phyloP scores from a whole-genome alignment of 352 stramenopile genomes.

The Halophytophthora polymorphica region DNA sequence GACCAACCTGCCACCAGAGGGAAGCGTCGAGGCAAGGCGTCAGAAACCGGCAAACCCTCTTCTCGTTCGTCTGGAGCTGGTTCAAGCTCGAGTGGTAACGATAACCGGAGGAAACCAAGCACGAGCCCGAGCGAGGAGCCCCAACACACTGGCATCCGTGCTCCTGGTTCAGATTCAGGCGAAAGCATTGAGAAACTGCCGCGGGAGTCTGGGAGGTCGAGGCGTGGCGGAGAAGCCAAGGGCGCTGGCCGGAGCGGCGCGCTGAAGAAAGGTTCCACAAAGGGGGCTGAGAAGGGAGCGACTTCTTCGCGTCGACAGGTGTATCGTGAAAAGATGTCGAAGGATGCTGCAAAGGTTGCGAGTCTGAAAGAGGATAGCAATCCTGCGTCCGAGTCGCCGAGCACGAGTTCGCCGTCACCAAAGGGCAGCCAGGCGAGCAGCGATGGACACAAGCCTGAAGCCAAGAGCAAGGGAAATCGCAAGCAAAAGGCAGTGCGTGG shows the following conservation, averaged over 20 bases:
- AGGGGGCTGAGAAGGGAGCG: slow-evolving; percentile 21
- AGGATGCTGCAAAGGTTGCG: slow-evolving; percentile 16
- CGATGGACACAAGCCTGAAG: slow-evolving; percentile 3
- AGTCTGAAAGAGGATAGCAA: background rate
- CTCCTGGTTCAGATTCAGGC: slow-evolving; percentile 12
- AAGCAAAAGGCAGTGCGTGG: background rate
- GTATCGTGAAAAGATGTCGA: slow-evolving; percentile 59
- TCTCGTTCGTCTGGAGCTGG: background rate
- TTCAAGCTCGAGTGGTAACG: slow-evolving; percentile 7
- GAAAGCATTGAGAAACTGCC: slow-evolving; percentile 13
- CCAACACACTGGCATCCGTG: background rate
- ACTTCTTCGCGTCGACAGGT: slow-evolving; percentile 37
- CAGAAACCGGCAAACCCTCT: slow-evolving; percentile 5
- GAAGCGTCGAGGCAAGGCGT: slow-evolving; percentile 15
- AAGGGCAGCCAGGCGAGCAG: slow-evolving; percentile 8
- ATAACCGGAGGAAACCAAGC: slow-evolving; percentile 5
- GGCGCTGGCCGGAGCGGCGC: slow-evolving; percentile 16
- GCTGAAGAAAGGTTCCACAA: slow-evolving; percentile 17
- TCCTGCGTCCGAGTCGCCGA: slow-evolving; percentile 2
- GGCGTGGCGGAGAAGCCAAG: slow-evolving; percentile 15
- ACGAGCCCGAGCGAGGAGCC: slow-evolving; percentile 15
- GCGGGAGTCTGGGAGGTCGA: slow-evolving; percentile 11
- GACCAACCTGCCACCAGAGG: slow-evolving; percentile 16
- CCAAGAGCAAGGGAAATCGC: background rate
- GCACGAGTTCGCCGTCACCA: slow-evolving; percentile 1